Evolutionary conservation across 2,329 filamentous ascomycete species (phyloP), one percentile per base, ranked within the genome.

Genomic region (Cryphonectria naterciae): DNA sequence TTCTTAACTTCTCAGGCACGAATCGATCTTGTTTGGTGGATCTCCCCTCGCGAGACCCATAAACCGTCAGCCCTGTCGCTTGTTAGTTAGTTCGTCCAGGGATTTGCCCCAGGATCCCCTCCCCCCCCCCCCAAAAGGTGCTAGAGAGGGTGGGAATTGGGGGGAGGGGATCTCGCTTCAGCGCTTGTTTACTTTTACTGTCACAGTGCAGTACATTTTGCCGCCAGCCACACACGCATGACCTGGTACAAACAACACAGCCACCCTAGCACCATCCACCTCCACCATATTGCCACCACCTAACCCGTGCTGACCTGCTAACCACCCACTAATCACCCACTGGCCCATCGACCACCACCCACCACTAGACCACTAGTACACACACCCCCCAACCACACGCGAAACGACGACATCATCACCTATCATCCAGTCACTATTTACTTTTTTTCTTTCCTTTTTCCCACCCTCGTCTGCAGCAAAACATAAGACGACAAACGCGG

Each of bases 21-120:
- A n/a, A 49, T 49, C 46, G 46, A 49, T 49, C 22, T n/a, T 49
- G 22, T 49, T n/a, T 49, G 46, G 46, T 7, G 22, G 46, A 49
- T 49, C 46, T 49, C 46, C 28, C 56, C 17, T 35, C 58, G 19
- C 32, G 10, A 39, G 28, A 11, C 58, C 58, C 58, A 61, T 41
- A 41, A 28, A 60, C 35, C 37, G 37, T 64, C 61, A 64, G 61
- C 61, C 61, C 61, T 64, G 61, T 64, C 61, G 63, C 63, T 52
- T 65, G 63, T 65, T 22, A 46, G 43, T 49, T 11, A n/a, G 22
- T 64, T 46, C 19, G 28, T 28, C 43, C 41, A 28, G 32, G 41
- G 41, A 65, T 22, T 22, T 35, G 41, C 63, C 41, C 25, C 41
- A 43, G 63, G 62, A 65, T 61, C 52, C 17, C 6, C 37, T 4